phyloP scores from a whole-genome alignment of 768 basidiomycete genomes.

The Tephrocybe sp. region DNA sequence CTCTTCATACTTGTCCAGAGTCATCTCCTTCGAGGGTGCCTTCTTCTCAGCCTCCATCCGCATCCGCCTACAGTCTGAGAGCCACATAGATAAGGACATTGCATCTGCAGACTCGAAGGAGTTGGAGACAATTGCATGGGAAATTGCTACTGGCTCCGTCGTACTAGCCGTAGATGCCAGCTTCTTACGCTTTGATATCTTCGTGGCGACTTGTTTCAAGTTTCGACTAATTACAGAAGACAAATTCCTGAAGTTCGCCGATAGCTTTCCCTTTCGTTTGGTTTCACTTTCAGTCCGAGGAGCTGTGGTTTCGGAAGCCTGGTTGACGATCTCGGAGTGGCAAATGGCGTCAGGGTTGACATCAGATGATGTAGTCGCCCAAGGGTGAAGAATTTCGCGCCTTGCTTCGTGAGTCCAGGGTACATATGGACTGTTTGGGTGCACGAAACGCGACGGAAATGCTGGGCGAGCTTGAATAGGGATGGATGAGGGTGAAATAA shows the following conservation, averaged over 20 bases:
- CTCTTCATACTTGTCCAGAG: slow-evolving; percentile 46
- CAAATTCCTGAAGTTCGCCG: slow-evolving; percentile 31
- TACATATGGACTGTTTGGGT: slow-evolving; percentile 56
- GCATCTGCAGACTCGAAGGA: slow-evolving; percentile 24
- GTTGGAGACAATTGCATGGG: slow-evolving; percentile 9
- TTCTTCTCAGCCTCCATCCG: slow-evolving; percentile 25
- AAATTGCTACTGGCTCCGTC: slow-evolving; percentile 8
- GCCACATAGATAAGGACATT: slow-evolving; percentile 28
- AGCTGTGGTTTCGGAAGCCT: slow-evolving; percentile 18
- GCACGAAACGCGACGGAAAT: slow-evolving; percentile 32
- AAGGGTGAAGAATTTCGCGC: slow-evolving; percentile 39
- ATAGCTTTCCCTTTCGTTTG: slow-evolving; percentile 18
- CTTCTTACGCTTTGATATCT: slow-evolving; percentile 19
- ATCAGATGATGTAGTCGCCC: slow-evolving; percentile 32
- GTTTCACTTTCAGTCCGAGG: background rate
- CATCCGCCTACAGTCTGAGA: slow-evolving; percentile 33
- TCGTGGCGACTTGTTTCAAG: slow-evolving; percentile 21
- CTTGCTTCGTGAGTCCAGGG: slow-evolving; percentile 44
- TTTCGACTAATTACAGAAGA: slow-evolving; percentile 22
- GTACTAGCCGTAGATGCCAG: background rate
- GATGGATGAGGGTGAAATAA: background rate
- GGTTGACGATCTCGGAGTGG: slow-evolving; percentile 34
- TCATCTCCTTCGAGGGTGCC: slow-evolving; percentile 26
- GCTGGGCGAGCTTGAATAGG: background rate
- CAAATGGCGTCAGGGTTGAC: slow-evolving; percentile 28